A percentile compares a stretch with the other conserved stretches of the same genome.
Conservation (phyloP, 176 grass and related monocot species). For the Avena eriantha region DNA sequence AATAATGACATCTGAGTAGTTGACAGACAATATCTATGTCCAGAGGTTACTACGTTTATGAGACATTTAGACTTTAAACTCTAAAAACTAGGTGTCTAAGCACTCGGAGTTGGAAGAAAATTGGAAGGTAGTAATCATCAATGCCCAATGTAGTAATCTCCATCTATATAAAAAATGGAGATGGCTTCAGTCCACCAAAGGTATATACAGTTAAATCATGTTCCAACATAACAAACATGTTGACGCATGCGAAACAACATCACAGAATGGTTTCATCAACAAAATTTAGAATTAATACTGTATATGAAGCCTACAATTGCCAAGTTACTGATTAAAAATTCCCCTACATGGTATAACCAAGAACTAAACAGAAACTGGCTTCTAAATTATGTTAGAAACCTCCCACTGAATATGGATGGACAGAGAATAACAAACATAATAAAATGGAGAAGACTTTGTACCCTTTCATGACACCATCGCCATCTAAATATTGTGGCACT, state of each 20-base stretch:
- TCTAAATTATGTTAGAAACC: conserved; percentile 32
- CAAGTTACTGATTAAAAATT: conserved; percentile 24
- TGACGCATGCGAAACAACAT: conserved; percentile 35
- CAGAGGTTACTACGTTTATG: not conserved
- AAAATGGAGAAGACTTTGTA: conserved; percentile 52
- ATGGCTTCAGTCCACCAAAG: conserved; percentile 17
- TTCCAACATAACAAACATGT: conserved; percentile 22
- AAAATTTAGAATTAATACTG: not conserved
- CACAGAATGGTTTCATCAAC: not conserved
- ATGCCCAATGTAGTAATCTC: not conserved
- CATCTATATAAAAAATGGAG: not conserved
- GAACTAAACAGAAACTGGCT: conserved; percentile 16
- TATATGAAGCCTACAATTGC: not conserved
- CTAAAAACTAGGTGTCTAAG: conserved; percentile 20
- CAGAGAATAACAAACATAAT: not conserved
- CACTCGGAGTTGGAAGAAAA: not conserved
- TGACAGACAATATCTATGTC: conserved; percentile 30
- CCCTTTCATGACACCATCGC: conserved; percentile 78
- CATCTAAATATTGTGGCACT: conserved; percentile 74
- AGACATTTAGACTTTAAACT: conserved; percentile 35
- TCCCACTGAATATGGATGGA: not conserved
- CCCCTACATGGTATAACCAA: not conserved
- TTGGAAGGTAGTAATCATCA: conserved; percentile 16
- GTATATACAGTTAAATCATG: conserved; percentile 22
- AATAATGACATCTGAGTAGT: conserved; percentile 31